Percentiles rank a stretch among this genome's conserved stretches.
Evolutionary conservation across 2,329 filamentous ascomycete species (phyloP).

Genomic region (Cryphonectria parasitica): DNA sequence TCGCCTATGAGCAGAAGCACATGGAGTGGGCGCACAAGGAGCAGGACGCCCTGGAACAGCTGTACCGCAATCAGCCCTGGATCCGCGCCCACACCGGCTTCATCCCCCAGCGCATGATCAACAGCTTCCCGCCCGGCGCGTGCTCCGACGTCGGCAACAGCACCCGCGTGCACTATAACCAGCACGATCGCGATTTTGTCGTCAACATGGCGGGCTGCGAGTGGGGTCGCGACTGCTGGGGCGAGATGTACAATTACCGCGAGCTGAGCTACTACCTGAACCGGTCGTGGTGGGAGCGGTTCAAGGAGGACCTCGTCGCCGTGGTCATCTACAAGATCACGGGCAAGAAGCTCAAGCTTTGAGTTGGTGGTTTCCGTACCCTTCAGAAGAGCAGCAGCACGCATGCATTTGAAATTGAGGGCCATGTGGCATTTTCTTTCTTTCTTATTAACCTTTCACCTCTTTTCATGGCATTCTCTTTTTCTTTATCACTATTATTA

Average conservation of each 20-base stretch:
- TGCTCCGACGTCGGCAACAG: slow-evolving; percentile 80
- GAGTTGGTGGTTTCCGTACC: slow-evolving; percentile 28
- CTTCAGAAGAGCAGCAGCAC: neutral
- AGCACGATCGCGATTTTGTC: slow-evolving; percentile 85
- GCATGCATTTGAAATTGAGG: neutral
- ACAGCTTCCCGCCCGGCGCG: slow-evolving; percentile 89
- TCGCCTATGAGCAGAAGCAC: slow-evolving; percentile 96
- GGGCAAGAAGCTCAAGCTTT: slow-evolving; percentile 63
- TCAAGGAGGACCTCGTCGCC: slow-evolving; percentile 69
- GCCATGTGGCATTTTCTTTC: slow-evolving; percentile 13
- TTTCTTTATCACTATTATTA: slow-evolving; percentile 3
- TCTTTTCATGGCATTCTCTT: slow-evolving; percentile 16
- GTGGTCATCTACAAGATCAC: slow-evolving; percentile 67
- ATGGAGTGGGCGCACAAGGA: slow-evolving; percentile 99
- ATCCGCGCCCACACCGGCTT: slow-evolving; percentile 87
- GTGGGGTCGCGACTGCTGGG: slow-evolving; percentile 97
- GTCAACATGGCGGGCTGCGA: slow-evolving; percentile 99
- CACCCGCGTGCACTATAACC: slow-evolving; percentile 80
- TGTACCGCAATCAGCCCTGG: slow-evolving; percentile 93
- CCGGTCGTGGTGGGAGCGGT: slow-evolving; percentile 77
- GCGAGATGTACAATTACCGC: slow-evolving; percentile 94
- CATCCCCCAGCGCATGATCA: slow-evolving; percentile 87
- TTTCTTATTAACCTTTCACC: neutral
- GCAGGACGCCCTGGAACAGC: slow-evolving; percentile 90
- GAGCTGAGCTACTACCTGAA: slow-evolving; percentile 91